These are phyloP conservation scores for Blastocystis sp. DNA, from an alignment of 352 stramenopile genomes.

Conservation along the genomic window DNA sequence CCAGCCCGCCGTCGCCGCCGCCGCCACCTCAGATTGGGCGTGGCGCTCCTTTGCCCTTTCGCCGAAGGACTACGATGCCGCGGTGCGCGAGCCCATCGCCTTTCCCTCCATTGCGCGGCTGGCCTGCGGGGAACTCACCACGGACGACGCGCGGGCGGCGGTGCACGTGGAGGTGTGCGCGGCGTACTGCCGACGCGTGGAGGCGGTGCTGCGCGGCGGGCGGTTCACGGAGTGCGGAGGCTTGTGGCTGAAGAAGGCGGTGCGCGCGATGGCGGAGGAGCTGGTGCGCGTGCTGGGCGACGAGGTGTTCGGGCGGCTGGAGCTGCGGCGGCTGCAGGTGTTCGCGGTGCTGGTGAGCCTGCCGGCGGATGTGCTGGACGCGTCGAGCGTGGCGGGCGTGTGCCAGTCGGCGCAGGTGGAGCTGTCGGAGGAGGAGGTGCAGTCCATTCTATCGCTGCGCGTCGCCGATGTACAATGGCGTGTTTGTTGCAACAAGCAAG, in stretches of 20 bases:
- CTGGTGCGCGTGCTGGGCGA: not conserved
- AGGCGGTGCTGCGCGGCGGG: not conserved
- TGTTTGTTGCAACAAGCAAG: constrained; percentile 7
- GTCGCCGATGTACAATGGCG: not conserved
- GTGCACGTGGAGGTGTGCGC: not conserved
- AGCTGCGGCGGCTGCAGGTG: not conserved
- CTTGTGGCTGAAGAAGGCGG: constrained; percentile 17
- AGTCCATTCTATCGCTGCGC: constrained; percentile 14
- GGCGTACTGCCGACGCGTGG: not conserved
- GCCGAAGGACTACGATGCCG: constrained; percentile 6
- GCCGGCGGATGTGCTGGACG: constrained; percentile 5
- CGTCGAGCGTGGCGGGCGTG: not conserved
- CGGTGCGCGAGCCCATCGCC: constrained; percentile 19
- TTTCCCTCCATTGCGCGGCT: not conserved
- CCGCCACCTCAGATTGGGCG: not conserved
- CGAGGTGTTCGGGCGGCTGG: not conserved
- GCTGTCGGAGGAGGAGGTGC: not conserved
- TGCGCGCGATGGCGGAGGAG: not conserved
- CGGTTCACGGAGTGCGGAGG: constrained; percentile 52
- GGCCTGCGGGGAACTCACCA: not conserved
- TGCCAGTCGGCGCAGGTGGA: not conserved
- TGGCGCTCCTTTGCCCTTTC: not conserved
- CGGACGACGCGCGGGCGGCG: not conserved
- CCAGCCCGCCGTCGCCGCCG: not conserved
- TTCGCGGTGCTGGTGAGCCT: constrained; percentile 38